Conservation (phyloP, 257 asterid species). For the Sherardia arvensis region DNA sequence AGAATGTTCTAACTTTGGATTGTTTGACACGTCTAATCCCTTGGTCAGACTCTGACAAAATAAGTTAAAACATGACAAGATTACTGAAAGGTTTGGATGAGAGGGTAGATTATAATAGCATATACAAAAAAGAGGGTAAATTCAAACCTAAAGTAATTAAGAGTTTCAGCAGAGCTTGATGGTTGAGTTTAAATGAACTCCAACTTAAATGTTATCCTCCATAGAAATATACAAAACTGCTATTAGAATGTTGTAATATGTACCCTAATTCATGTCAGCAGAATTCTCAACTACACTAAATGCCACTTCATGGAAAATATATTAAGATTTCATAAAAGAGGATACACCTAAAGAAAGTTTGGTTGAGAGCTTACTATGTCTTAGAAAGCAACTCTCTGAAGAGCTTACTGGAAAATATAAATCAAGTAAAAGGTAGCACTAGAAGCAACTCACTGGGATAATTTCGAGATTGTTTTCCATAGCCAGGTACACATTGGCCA, state of each 20-base stretch:
- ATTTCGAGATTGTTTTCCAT: slow-evolving; percentile 98
- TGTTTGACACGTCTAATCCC: neutral
- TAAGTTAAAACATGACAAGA: neutral
- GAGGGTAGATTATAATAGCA: no score
- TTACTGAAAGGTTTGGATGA: neutral
- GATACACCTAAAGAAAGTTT: neutral
- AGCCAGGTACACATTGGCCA: slow-evolving; percentile 96
- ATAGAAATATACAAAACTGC: neutral
- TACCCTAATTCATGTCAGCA: neutral
- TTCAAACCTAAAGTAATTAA: no score
- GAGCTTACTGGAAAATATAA: neutral
- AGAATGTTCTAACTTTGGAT: neutral
- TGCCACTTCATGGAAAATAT: neutral
- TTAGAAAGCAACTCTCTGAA: neutral
- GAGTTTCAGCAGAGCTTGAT: neutral
- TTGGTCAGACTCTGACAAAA: neutral
- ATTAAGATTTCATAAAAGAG: neutral
- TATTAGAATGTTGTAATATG: neutral
- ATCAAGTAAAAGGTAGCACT: neutral
- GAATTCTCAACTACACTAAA: neutral
- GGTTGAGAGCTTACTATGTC: neutral
- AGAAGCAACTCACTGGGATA: slow-evolving; percentile 63
- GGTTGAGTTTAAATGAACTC: neutral
- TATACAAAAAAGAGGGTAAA: no score
- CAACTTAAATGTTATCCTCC: neutral